Base-by-base conservation (phyloP, 805 yeast genomes). In the Candida schatavii region DNA sequence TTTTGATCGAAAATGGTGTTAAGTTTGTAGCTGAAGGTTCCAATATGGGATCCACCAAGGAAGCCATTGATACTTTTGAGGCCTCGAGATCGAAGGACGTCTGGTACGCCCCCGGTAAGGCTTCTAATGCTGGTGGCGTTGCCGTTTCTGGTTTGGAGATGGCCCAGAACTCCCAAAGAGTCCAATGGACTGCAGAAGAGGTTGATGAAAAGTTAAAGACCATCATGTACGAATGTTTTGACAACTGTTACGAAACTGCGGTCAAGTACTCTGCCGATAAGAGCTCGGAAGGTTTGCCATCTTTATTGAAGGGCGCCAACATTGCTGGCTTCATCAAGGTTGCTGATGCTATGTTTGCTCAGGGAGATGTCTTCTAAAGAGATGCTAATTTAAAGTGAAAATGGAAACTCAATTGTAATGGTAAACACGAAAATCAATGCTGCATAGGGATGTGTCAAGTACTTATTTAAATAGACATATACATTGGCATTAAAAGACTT, bases 71-170 rank as follows among this genome's bases (percentile, higher is more conserved):
- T 54, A 89, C 87, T 48, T 91, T 90, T 59, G 99, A 91, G 80
- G 87, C 85, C 58, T 80, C 77, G 68, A 81, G 91, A 76, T 52
- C 68, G 51, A 62, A 68, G 54, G 62, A 72, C 39, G 87, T 89
- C 71, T 91, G 99, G 99, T 91, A 90, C 74, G 98, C 96, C 60
- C 97, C 97, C 66, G 98, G 97, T 74, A 91, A 91, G 81, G 97
- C 97, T 56, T 91, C 97, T 61, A 91, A 91, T 83, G 85, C 95
- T 75, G 99, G 98, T 75, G 99, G 99, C 83, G 99, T 91, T 57
- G 96, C 97, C 45, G 97, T 90, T 45, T 88, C 97, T 46, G 98
- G 97, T 64, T 80, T 91, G 54, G 99, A 91, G 79, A 93, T 91
- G 99, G 97, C 98, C 52, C 99, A 91, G 78, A 93, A 91, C 87